A percentile compares a stretch with the other conserved stretches of the same genome.
Conservation (phyloP, 768 basidiomycete species). For the Kwoniella sp. region DNA sequence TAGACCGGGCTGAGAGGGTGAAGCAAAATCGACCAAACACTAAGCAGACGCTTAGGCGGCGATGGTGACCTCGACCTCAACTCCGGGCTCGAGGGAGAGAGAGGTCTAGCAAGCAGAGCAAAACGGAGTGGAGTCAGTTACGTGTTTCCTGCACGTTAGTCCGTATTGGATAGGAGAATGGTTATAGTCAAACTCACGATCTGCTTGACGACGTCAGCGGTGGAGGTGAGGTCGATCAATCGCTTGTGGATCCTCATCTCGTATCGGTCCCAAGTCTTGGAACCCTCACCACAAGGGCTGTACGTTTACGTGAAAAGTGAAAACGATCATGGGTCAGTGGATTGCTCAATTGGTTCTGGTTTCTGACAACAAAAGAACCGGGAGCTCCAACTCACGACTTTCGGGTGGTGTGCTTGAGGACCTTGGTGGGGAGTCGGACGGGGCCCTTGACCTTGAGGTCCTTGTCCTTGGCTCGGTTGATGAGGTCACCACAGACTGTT, state of each 20-base stretch:
- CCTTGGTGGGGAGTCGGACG: slow-evolving; percentile 97
- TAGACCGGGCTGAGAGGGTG: not conserved
- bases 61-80: slow-evolving; percentile 98
- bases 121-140: slow-evolving; percentile 6
- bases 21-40: not conserved
- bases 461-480: slow-evolving; percentile 99
- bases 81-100: slow-evolving; percentile 98
- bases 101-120: slow-evolving; percentile 68
- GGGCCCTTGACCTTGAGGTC: slow-evolving; percentile 99
- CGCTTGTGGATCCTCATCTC: slow-evolving; percentile 99
- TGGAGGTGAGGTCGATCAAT: slow-evolving; percentile 97
- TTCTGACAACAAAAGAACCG: no score
- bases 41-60: slow-evolving; percentile 55
- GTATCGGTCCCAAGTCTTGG: slow-evolving; percentile 99
- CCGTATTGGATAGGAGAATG: no score
- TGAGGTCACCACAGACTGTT: slow-evolving; percentile 88
- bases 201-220: slow-evolving; percentile 99
- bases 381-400: slow-evolving; percentile 73
- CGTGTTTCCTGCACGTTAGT: no score
- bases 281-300: slow-evolving; percentile 99
- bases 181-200: slow-evolving; percentile 76
- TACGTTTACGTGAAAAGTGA: not conserved
- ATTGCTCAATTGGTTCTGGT: no score
- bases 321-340: no score
- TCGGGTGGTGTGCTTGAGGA: slow-evolving; percentile 97